Evolutionary conservation across 169 alveolate species (phyloP), one percentile per base, ranked within the genome.

Genomic region (Cryptosporidium andersoni): DNA sequence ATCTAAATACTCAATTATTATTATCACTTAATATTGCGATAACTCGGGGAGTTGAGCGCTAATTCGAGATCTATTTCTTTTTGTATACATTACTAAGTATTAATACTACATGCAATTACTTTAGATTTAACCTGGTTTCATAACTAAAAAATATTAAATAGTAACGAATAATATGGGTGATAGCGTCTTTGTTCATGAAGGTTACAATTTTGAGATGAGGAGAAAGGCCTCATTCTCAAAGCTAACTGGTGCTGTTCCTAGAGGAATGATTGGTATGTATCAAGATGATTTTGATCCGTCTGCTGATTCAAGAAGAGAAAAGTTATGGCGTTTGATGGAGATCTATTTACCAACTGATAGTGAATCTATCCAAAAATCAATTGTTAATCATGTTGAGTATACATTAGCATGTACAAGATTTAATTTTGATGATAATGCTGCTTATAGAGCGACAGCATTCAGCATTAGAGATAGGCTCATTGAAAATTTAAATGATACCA

Each of bases 371-470:
- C 95, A 95, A 82, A 91, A 95, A 88, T 88, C 94, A 74, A 90
- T 93, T 51, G 96, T 95, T 5, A 92, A 91, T 81, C 93, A 89
- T 63, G 92, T 89, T 65, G 98, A 96, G 90, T 95, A 95, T 90
- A 94, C 99, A 12, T 66, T 96, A 56, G 98, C 98, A n/a, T 82
- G 94, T 52, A 95, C 97, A 2, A 92, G 98, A 65, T 97, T 96
- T 90, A 93, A 94, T 88, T 92, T 95, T 68, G 94, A 93, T 88
- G 90, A 92, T 51, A 93, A 92, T 66, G 91, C 91, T 36, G 92
- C 94, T 52, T 96, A 94, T 81, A 91, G 95, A 64, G 98, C 97
- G 2, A 90, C 98, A 7, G 97, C 98, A 2, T 91, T 66, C 53
- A 92, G 95, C 4, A 85, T 95, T 51, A 94, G 98, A 68, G 99